These are phyloP conservation scores for Cyberlindnera mycetangii DNA, from an alignment of 805 yeast genomes.

Conservation along the genomic window DNA sequence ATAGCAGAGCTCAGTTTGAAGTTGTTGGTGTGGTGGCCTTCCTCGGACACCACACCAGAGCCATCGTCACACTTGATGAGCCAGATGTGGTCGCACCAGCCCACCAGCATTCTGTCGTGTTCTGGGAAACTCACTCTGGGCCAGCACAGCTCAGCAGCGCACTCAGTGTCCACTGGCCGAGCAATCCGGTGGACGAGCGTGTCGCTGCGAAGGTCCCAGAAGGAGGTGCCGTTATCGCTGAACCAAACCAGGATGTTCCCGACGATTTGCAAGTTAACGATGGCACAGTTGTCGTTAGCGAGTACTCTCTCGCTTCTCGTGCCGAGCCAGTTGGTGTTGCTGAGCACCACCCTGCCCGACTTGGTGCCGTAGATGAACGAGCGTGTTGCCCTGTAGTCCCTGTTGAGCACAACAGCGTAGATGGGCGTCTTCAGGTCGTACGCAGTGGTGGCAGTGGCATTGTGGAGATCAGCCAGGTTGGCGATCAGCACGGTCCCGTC, in stretches of 20 bases:
- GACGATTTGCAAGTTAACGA: conserved; percentile 61
- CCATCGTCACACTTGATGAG: conserved; percentile 44
- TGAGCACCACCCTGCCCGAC: conserved; percentile 74
- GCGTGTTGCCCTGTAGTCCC: conserved; percentile 56
- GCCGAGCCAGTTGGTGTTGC: conserved; percentile 86
- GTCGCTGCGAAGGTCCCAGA: conserved; percentile 56
- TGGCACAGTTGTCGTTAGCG: conserved; percentile 56
- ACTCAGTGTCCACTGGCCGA: conserved; percentile 47
- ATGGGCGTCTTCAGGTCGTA: conserved; percentile 86
- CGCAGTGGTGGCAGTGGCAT: conserved; percentile 35
- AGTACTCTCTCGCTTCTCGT: conserved; percentile 66
- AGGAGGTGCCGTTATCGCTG: conserved; percentile 74
- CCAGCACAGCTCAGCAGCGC: conserved; percentile 78
- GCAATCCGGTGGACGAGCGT: conserved; percentile 48
- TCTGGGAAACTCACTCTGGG: conserved; percentile 73
- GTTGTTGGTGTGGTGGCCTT: conserved; percentile 1
- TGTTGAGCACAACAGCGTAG: conserved; percentile 80
- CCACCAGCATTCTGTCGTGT: conserved; percentile 63
- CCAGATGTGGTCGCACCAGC: conserved; percentile 86
- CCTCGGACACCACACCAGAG: background rate
- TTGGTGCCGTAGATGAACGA: conserved; percentile 87
- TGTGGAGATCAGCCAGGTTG: conserved; percentile 37
- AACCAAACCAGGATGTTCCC: conserved; percentile 78
- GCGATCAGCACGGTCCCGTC: conserved; percentile 93
- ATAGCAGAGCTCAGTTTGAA: conserved; percentile 37